Conservation (phyloP, 768 basidiomycete genomes). For the Tylopilus felleus region DNA sequence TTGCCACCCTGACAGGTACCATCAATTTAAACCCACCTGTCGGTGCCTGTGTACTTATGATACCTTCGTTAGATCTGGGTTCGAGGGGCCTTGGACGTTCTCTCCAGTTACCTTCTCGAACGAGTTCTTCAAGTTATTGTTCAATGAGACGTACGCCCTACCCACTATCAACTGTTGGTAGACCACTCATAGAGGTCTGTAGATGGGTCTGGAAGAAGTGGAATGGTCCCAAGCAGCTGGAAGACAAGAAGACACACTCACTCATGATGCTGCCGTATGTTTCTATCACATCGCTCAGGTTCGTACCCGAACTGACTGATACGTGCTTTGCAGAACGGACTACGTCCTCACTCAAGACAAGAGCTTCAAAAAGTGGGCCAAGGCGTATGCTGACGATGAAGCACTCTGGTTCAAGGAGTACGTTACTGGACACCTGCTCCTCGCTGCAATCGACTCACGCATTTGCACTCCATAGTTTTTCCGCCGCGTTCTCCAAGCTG, state of each 20-base stretch:
- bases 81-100: constrained; percentile 94
- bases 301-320: background rate
- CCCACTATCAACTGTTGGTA: background rate
- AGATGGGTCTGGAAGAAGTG: constrained; percentile 95
- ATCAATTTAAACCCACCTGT: background rate
- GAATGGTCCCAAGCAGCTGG: constrained; percentile 88
- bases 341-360: constrained; percentile 88
- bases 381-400: constrained; percentile 83
- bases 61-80: constrained; percentile 55
- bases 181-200: background rate
- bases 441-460: background rate
- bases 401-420: constrained; percentile 94
- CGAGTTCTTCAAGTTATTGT: constrained; percentile 81
- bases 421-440: constrained; percentile 26
- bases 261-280: constrained; percentile 96
- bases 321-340: constrained; percentile 56
- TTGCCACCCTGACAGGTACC: constrained; percentile 74
- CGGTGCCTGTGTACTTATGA: background rate
- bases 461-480: constrained; percentile 61
- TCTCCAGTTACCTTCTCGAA: constrained; percentile 86
- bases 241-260: constrained; percentile 84
- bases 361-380: constrained; percentile 84
- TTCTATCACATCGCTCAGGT: background rate
- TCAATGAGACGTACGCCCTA: constrained; percentile 68
- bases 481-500: constrained; percentile 69